Evolutionary conservation across 2,329 filamentous ascomycete species (phyloP), one percentile per base, ranked within the genome.

Genomic region (Chrysoporthe puriensis): DNA sequence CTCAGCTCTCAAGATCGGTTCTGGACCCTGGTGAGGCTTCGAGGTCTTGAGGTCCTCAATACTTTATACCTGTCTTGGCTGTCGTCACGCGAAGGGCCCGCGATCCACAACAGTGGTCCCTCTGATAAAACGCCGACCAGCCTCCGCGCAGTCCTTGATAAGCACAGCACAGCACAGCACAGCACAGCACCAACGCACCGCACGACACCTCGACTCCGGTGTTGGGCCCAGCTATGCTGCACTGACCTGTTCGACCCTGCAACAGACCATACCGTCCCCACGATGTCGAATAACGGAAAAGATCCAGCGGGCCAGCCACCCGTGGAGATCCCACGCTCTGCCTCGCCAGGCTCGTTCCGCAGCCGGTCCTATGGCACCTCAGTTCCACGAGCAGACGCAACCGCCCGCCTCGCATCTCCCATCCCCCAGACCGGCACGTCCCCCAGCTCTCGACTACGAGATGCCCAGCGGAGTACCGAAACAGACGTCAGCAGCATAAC

Each of bases 341-440:
- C 83, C 1, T 87, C 86, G 42, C 84, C 6, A 76, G 69, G 79
- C 50, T 83, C 85, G 14, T 76, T 79, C 59, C 80, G 79, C 48
- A 75, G 80, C 67, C 82, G 82, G 48, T 82, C 80, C 13, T 82
- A 81, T 70, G 82, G 83, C 67, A 82, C 83, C 62, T 87, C 86
- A 9, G 74, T 85, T 36, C 86, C 86, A 56, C 85, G 88, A 76
- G 86, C 85, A 63, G 83, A 88, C 70, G 81, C 85, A 60, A 90
- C 85, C 63, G 88, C 88, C 67, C 84, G 88, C 70, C 82, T 90
- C 64, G 86, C 86, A 58, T 86, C 86, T 40, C 87, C 87, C 43
- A 79, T 88, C 26, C 81, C 82, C 62, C 77, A 76, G 60, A 70
- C 77, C 58, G 75, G 76, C 62, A 76, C 79, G 32, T 71, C 74